These are phyloP conservation scores for Phytophthora podocarpi DNA, from an alignment of 352 stramenopile genomes.

Conservation along the genomic window DNA sequence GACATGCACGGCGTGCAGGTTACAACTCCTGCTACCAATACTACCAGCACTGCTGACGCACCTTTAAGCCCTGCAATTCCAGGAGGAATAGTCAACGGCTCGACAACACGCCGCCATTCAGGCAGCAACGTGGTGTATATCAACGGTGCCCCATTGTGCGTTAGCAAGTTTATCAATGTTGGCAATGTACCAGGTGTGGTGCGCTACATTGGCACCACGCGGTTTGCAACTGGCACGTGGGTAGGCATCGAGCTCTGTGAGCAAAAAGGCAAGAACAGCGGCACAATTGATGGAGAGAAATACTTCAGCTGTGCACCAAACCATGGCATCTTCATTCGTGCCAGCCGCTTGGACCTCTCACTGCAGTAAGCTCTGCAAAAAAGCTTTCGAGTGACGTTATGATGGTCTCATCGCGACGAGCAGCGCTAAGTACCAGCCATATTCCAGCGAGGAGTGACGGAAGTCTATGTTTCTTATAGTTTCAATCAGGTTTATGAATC, in stretches of 20 bases:
- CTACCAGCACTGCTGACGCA: background rate
- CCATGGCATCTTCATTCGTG: slow-evolving; percentile 76
- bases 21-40: slow-evolving; percentile 11
- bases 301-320: slow-evolving; percentile 67
- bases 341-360: slow-evolving; percentile 56
- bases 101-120: slow-evolving; percentile 39
- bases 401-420: slow-evolving; percentile 30
- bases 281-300: slow-evolving; percentile 54
- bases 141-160: slow-evolving; percentile 43
- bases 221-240: slow-evolving; percentile 70
- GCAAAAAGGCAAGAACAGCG: slow-evolving; percentile 69
- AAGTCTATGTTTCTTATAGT: slow-evolving; percentile 18
- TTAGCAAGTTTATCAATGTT: slow-evolving; percentile 65
- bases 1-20: slow-evolving; percentile 21
- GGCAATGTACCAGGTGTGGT: slow-evolving; percentile 63
- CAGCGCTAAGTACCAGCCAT: slow-evolving; percentile 19
- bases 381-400: slow-evolving; percentile 26
- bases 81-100: slow-evolving; percentile 1
- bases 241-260: slow-evolving; percentile 74
- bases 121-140: slow-evolving; percentile 52
- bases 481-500: slow-evolving; percentile 27
- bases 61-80: slow-evolving; percentile 1
- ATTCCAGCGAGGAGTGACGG: background rate
- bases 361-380: slow-evolving; percentile 23
- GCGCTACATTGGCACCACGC: slow-evolving; percentile 67